These are phyloP conservation scores for Sugiyamaella boreocaroliniensis DNA, from an alignment of 805 yeast genomes.

Conservation along the genomic window DNA sequence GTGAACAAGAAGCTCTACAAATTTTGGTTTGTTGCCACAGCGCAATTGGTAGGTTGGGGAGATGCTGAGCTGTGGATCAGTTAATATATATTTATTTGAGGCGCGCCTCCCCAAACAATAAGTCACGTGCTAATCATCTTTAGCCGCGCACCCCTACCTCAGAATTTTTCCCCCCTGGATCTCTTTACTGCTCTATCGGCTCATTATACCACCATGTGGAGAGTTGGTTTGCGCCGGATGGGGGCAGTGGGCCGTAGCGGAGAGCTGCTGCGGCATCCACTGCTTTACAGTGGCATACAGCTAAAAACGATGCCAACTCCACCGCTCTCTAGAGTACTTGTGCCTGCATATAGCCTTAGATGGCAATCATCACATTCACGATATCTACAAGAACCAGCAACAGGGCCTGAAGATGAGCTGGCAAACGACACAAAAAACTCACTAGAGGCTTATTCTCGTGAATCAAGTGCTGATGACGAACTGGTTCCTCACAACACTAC, in stretches of 20 bases:
- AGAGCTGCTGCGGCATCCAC: no score
- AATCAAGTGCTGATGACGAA: background rate
- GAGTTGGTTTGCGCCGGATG: background rate
- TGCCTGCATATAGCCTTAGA: background rate
- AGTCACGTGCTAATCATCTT: background rate
- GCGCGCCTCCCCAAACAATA: background rate
- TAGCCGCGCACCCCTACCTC: background rate
- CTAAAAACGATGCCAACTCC: no score
- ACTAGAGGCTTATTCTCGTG: background rate
- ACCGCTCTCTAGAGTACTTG: no score
- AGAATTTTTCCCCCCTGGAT: background rate
- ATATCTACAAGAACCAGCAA: background rate
- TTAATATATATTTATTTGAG: background rate
- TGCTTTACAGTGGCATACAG: no score
- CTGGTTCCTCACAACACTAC: slow-evolving; percentile 8
- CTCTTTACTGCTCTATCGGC: background rate
- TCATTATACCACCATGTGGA: background rate
- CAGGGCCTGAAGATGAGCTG: background rate
- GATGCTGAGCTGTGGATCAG: no score
- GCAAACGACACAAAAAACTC: no score
- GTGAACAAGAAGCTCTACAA: background rate
- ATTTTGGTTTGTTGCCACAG: background rate
- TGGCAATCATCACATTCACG: background rate
- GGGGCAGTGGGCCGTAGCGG: no score
- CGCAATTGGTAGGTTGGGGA: background rate